phyloP scores from a whole-genome alignment of 768 basidiomycete genomes.

The Termitomyces sp. region DNA sequence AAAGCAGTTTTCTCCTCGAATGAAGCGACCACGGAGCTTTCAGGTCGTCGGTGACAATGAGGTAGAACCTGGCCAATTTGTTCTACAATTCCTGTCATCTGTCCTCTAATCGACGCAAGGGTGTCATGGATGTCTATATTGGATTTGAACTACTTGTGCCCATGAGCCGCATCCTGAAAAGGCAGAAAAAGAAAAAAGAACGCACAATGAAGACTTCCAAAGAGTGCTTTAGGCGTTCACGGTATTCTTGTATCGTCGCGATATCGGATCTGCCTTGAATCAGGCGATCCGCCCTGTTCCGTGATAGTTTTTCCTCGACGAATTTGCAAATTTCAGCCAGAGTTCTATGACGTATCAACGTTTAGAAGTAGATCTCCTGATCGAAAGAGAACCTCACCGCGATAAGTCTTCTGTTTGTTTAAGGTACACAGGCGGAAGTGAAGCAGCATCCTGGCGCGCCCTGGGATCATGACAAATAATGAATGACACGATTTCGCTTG shows the following conservation, averaged over 20 bases:
- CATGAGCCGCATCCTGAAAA: not conserved
- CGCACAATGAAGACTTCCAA: conserved; percentile 1
- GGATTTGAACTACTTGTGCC: not conserved
- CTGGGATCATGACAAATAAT: not conserved
- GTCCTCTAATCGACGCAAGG: not conserved
- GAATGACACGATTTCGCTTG: not conserved
- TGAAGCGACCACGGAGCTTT: too few species aligned
- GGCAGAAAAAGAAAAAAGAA: not conserved
- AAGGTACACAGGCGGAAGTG: not conserved
- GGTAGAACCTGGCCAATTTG: not conserved
- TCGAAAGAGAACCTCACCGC: not conserved
- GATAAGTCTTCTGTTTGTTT: not conserved
- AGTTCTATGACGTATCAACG: not conserved
- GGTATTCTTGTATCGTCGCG: not conserved
- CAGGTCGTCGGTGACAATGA: not conserved
- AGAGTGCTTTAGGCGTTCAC: conserved; percentile 1
- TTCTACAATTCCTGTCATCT: not conserved
- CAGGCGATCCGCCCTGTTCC: not conserved
- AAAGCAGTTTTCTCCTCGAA: not conserved
- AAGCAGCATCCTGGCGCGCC: not conserved
- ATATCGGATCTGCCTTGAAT: not conserved
- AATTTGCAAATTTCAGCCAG: not conserved
- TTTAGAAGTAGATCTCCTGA: not conserved
- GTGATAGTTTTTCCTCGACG: not conserved
- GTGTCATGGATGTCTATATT: not conserved